Base-by-base conservation (phyloP, 352 stramenopile genomes). In the Globisporangium irregulare region DNA sequence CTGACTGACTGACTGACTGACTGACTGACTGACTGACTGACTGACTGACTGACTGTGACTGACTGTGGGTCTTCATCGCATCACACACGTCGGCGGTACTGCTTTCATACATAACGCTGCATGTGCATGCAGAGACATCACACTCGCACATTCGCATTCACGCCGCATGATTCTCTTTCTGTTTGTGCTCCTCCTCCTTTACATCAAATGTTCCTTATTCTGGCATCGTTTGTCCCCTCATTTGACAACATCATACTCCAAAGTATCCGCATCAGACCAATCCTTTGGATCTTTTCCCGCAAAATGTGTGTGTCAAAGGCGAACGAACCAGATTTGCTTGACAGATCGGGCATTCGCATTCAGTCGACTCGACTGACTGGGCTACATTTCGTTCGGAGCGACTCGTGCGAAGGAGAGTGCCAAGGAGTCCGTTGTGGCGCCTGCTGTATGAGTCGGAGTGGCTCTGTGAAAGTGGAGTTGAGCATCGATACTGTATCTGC, bases 381-480 rank as follows among this genome's bases (percentile, higher is more conserved):
- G 32, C 32, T 60, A 46, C 56, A 62, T 62, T 62, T 62, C 56
- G 56, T 62, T 62, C 56, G 56, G 7, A 36, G 50, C n/a, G 50
- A 56, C 50, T 24, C n/a, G 5, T 10, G 46, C 3, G 43, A 46
- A 32, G 29, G 29, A 32, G 29, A 32, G 27, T 10, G 46, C 3
- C 18, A 46, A 32, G 29, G 29, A 32, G 29, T 32, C 29, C 4
- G 29, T 32, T 32, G 29, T 0, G 29, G 29, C 29, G 4, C 29
- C 29, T 32, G 29, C 4, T 32, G 29, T 4, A 32, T 32, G 29
- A 32, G 8, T 32, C 4, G 29, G 29, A 32, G 29, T 32, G 29
- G 29, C 29, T 32, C 0, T 32, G 4, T 32, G 29, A 32, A 32
- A 32, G 29, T 32, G 29, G 29, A 32, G 29, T 4, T 32, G 29